phyloP scores from a whole-genome alignment of 805 yeast species.

The Lipomyces mesembrius region DNA sequence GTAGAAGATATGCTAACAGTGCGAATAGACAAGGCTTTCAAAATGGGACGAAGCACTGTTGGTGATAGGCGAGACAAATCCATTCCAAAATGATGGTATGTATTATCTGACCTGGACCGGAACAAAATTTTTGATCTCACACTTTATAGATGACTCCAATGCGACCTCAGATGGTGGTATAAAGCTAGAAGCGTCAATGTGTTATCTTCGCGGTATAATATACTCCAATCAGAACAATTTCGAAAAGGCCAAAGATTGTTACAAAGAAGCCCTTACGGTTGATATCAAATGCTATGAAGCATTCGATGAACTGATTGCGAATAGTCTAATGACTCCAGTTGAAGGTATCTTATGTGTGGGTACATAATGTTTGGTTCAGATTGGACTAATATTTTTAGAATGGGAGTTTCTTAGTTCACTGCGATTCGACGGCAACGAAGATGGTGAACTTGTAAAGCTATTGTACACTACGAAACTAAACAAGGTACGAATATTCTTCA shows the following conservation, averaged over 20 bases:
- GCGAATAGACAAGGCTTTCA: slow-evolving; percentile 58
- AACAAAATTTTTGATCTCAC: neutral
- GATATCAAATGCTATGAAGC: slow-evolving; percentile 96
- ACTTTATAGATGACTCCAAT: neutral
- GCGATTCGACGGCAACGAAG: slow-evolving; percentile 70
- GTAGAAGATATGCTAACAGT: neutral
- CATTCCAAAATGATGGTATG: slow-evolving; percentile 55
- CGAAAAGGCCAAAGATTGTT: slow-evolving; percentile 83
- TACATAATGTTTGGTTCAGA: neutral
- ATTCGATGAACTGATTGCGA: slow-evolving; percentile 72
- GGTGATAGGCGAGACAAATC: slow-evolving; percentile 79
- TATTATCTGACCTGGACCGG: neutral
- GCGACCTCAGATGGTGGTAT: slow-evolving; percentile 75
- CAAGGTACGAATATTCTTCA: slow-evolving; percentile 46
- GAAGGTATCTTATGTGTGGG: slow-evolving; percentile 50
- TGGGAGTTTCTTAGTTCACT: slow-evolving; percentile 73
- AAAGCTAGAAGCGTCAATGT: slow-evolving; percentile 83
- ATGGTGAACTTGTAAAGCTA: slow-evolving; percentile 76
- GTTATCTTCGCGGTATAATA: slow-evolving; percentile 81
- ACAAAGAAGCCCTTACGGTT: slow-evolving; percentile 79
- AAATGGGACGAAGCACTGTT: slow-evolving; percentile 89
- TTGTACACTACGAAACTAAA: slow-evolving; percentile 77
- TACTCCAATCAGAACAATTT: slow-evolving; percentile 82
- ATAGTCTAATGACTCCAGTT: slow-evolving; percentile 74
- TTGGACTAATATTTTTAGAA: slow-evolving; percentile 48